Base-by-base conservation (phyloP, 805 yeast species). In the Jamesozyma gamospora region DNA sequence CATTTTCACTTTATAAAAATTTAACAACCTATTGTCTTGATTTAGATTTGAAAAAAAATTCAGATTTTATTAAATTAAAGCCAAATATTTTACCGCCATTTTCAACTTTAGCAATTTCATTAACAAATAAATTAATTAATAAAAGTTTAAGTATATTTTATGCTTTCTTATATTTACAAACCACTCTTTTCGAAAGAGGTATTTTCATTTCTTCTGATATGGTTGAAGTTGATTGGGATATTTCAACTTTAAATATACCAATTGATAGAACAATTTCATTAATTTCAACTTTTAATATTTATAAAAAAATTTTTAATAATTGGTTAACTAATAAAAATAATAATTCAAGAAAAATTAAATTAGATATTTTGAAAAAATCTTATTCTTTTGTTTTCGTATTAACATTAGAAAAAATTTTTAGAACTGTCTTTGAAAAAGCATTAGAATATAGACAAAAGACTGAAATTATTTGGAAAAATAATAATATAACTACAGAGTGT, bases 361-460 rank as follows among this genome's bases (percentile, higher is more conserved):
- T 21, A 27, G 28, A 21, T 9, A 10, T 46, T 3, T 13, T 44
- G 14, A 18, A 38, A n/a, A 42, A 46, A n/a, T 48, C 49, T 7
- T 39, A 41, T 27, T 14, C 35, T 7, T 42, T 47, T 16, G 41
- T 41, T 11, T 24, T 45, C 12, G 14, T 33, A 1, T 24, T 44
- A 15, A 39, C 53, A 4, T 26, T 47, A 33, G 53, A 46, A 16
- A 44, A 34, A 25, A 40, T 49, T 2, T 40, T 33, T 21, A 39
- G 56, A 35, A 45, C 49, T 7, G 45, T 53, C 11, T 32, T 50
- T 3, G 41, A 41, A 12, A 51, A 46, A 18, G 52, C 52, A 1
- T 14, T 51, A 8, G 52, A 49, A 16, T 46, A 46, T 30, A 44
- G 56, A 35, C 43, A 44, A 10, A 40, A 35, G 14, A 42, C 46